phyloP scores from a whole-genome alignment of 257 asterid species.

The Mitragyna speciosa region DNA sequence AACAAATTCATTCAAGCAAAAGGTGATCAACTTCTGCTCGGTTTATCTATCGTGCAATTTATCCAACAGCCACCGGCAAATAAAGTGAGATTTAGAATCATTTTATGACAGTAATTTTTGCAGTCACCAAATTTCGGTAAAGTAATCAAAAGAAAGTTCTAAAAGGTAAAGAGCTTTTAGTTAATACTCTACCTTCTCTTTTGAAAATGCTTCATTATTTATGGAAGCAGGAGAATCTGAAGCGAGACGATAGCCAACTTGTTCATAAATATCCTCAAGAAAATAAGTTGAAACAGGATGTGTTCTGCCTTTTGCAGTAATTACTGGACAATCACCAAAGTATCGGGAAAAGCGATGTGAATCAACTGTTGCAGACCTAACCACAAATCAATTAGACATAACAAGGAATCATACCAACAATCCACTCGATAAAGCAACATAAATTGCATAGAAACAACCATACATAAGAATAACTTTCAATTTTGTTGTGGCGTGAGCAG shows the following conservation, averaged over 20 bases:
- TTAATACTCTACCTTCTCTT: conserved; percentile 57
- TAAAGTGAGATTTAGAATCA: not conserved
- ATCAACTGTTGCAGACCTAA: conserved; percentile 99
- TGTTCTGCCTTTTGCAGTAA: conserved; percentile 92
- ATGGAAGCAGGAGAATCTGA: conserved; percentile 87
- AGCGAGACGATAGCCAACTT: conserved; percentile 72
- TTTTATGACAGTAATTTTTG: not conserved
- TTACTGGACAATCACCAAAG: conserved; percentile 89
- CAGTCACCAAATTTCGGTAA: not conserved
- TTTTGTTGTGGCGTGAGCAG: conserved; percentile 46
- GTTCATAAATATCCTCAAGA: conserved; percentile 91
- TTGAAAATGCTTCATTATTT: conserved; percentile 47
- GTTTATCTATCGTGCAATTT: not conserved
- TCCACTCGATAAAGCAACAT: conserved; percentile 18
- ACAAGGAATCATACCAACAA: conserved; percentile 19
- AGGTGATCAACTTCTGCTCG: not conserved
- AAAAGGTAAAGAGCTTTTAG: not conserved
- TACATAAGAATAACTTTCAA: conserved; percentile 96
- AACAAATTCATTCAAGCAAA: not conserved
- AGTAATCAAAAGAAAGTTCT: not conserved
- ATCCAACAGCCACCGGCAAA: not conserved
- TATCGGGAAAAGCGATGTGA: conserved; percentile 82
- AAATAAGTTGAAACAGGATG: conserved; percentile 83
- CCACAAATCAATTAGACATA: conserved; percentile 27
- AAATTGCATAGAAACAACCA: conserved; percentile 32